Base-by-base conservation (phyloP, 306 rosid species). In the Gleditsia sinensis region DNA sequence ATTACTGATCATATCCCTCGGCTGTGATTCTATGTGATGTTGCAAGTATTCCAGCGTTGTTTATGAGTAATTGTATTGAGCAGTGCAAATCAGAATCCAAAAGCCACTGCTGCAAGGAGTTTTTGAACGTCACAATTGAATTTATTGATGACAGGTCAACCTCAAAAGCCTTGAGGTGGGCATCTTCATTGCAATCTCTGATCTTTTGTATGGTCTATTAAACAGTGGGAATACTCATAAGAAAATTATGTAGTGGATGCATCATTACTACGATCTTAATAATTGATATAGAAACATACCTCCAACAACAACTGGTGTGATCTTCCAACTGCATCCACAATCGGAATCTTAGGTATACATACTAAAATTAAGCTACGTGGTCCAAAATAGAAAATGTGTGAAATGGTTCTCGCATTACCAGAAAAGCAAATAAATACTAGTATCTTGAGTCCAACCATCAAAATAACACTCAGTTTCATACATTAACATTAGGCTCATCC, bases 11-110 rank as follows among this genome's bases (percentile, higher is more conserved):
- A 23, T 78, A 86, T 76, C 96, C 97, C 54, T 94, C 94, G 21
- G 82, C 64, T 27, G 96, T 91, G 83, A 78, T 67, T 86, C 92
- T 83, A 54, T 68, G 81, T 13, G 97, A 94, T 25, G 91, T 91
- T 51, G 97, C 98, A 56, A 94, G 83, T 78, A 91, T 86, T 75
- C 98, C 98, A 65, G 97, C 98, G 74, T 89, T 88, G 88, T 94
- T 94, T 60, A 94, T 83, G 70, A 94, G 81, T 62, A 94, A 54
- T 76, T 91, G 97, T 68, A 91, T 71, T 0, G 98, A 94, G 88
- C 87, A 78, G 87, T 89, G 94, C 92, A 94, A 78, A 72, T 77
- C 65, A 30, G 97, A 86, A 75, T 85, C 82, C 53, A 74, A 69
- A 61, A 94, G 94, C 97, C 98, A 94, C 78, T 81, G 86, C 77